These are phyloP conservation scores for Tetraselmis striata DNA, from an alignment of 139 green algal species.

Conservation along the genomic window DNA sequence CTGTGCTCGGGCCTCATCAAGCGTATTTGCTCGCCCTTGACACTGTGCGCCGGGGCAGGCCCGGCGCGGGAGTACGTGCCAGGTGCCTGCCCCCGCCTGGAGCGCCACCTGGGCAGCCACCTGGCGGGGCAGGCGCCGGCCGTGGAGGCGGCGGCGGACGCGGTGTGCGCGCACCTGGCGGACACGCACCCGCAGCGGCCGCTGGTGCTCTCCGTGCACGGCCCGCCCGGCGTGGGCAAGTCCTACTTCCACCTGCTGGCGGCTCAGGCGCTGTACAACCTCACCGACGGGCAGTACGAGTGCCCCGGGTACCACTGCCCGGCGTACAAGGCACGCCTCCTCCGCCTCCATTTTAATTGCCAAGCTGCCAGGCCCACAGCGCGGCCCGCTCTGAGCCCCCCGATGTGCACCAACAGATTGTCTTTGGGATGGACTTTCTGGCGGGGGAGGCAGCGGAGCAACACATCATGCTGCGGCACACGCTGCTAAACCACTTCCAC, in stretches of 20 bases:
- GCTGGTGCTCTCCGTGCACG: slow-evolving; percentile 79
- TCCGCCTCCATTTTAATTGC: too few species aligned
- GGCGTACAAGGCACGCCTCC: slow-evolving; percentile 58
- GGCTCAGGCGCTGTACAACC: slow-evolving; percentile 71
- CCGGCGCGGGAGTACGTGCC: slow-evolving; percentile 32
- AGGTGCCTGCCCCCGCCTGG: slow-evolving; percentile 53
- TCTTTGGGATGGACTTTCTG: slow-evolving; percentile 81
- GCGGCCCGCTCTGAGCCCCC: neutral
- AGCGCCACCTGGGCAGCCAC: slow-evolving; percentile 35
- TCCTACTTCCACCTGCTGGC: slow-evolving; percentile 66
- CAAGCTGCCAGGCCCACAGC: neutral
- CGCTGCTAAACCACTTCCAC: slow-evolving; percentile 57
- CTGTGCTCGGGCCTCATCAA: too few species aligned
- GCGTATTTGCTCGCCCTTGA: too few species aligned
- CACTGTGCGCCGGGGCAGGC: neutral
- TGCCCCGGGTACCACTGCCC: slow-evolving; percentile 59
- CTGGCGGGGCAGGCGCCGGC: slow-evolving; percentile 76
- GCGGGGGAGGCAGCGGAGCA: slow-evolving; percentile 44
- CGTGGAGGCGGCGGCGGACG: slow-evolving; percentile 46
- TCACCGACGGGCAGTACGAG: neutral
- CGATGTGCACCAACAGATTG: too few species aligned
- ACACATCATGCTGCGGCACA: slow-evolving; percentile 31
- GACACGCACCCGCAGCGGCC: slow-evolving; percentile 42
- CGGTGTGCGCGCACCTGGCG: slow-evolving; percentile 72
- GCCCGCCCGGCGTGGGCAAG: slow-evolving; percentile 86